Conservation (phyloP, 2,329 filamentous ascomycete species). For the Huntiella decipiens region DNA sequence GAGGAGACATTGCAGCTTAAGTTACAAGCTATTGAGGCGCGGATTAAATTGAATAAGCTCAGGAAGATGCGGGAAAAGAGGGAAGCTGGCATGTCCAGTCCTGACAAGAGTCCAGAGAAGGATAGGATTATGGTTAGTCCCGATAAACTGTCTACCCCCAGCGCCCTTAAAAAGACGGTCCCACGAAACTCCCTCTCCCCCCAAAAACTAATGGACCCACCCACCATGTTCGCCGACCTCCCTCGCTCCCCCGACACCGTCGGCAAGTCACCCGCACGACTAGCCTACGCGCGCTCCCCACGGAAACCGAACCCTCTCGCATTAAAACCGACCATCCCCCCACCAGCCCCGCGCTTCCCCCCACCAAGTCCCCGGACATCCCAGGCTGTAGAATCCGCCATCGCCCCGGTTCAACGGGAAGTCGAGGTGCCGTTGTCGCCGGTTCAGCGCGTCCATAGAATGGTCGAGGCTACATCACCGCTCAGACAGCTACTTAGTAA, state of each 20-base stretch:
- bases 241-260: conserved; percentile 9
- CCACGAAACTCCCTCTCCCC: not conserved
- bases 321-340: conserved; percentile 7
- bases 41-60: conserved; percentile 70
- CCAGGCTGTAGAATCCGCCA: conserved; percentile 5
- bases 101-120: not conserved
- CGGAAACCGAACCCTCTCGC: conserved; percentile 3
- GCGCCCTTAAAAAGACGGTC: not conserved
- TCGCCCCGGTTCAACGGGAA: conserved; percentile 7
- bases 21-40: conserved; percentile 73
- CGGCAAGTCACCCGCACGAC: conserved; percentile 9
- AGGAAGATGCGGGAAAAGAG: conserved; percentile 39
- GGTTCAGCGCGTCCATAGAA: conserved; percentile 8
- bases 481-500: conserved; percentile 7
- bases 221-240: conserved; percentile 8
- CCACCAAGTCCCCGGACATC: not conserved
- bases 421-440: conserved; percentile 8
- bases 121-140: not conserved
- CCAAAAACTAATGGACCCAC: conserved; percentile 1
- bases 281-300: conserved; percentile 9
- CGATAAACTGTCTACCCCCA: not conserved
- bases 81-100: not conserved
- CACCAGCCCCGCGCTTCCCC: not conserved
- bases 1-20: conserved; percentile 80
- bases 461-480: conserved; percentile 10